Evolutionary conservation across 176 grass and related monocot genomes (phyloP).

Genomic region (Rhipidocladum racemiflorum): DNA sequence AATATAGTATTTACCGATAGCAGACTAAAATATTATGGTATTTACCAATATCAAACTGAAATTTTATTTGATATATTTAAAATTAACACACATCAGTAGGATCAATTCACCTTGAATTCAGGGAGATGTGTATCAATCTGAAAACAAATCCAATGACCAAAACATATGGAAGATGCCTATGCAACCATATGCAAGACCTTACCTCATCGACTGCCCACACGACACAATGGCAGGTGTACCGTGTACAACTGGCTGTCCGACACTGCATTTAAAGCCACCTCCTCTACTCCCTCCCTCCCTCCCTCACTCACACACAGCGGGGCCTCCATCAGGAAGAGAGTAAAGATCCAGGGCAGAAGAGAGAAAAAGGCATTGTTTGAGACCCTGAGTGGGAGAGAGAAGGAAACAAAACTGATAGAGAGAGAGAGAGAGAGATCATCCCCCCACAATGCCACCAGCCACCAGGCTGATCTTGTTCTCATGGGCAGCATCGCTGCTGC

Average conservation of each 20-base stretch:
- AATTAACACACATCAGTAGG: no score
- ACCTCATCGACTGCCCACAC: no score
- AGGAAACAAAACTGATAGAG: not conserved
- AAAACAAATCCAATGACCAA: no score
- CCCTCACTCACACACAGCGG: not conserved
- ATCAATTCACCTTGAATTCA: no score
- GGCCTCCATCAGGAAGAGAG: conserved; percentile 7
- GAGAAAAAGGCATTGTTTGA: not conserved
- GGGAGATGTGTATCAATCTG: no score
- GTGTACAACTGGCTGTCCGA: not conserved
- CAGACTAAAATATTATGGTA: no score
- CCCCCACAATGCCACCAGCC: conserved; percentile 19
- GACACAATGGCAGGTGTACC: not conserved
- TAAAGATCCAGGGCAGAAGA: conserved; percentile 12
- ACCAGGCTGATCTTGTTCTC: conserved; percentile 24
- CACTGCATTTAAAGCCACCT: conserved; percentile 34
- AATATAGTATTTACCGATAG: no score
- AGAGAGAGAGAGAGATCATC: not conserved
- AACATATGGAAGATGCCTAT: no score
- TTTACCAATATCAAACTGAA: no score
- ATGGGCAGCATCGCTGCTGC: conserved; percentile 10
- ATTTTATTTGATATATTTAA: no score
- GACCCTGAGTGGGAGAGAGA: not conserved
- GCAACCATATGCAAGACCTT: no score
- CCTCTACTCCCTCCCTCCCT: not conserved